Conservation (phyloP, 495 filamentous ascomycete genomes). For the Recurvomyces mirabilis region DNA sequence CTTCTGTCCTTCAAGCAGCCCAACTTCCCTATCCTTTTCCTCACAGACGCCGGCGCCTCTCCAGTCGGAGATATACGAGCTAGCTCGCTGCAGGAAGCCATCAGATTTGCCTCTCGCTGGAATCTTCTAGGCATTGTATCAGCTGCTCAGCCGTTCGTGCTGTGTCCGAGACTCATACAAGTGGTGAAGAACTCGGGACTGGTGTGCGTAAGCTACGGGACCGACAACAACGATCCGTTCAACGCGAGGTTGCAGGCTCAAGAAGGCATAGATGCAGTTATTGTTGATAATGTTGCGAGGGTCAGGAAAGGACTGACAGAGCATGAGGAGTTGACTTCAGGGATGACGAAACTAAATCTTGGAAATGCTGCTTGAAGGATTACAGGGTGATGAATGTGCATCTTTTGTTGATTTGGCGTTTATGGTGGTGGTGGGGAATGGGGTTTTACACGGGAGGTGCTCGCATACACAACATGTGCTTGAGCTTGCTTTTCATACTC, state of each 20-base stretch:
- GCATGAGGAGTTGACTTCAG: constrained; percentile 1
- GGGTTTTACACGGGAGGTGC: too few species aligned
- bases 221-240: constrained; percentile 70
- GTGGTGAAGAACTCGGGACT: constrained; percentile 93
- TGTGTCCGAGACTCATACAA: constrained; percentile 78
- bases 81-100: constrained; percentile 83
- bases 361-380: neutral
- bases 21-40: constrained; percentile 85
- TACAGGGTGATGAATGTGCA: too few species aligned
- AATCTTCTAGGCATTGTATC: constrained; percentile 86
- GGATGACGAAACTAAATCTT: neutral
- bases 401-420: too few species aligned
- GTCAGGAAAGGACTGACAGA: constrained; percentile 62
- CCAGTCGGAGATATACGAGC: constrained; percentile 82
- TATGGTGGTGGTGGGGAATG: too few species aligned
- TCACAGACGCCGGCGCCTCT: constrained; percentile 72
- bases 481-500: too few species aligned
- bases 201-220: constrained; percentile 92
- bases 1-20: constrained; percentile 92
- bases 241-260: constrained; percentile 85
- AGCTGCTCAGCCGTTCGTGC: constrained; percentile 70
- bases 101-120: constrained; percentile 89
- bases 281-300: constrained; percentile 82
- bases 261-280: constrained; percentile 92
- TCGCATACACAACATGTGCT: too few species aligned